Evolutionary conservation across 1,139 yeast species (phyloP), one percentile per base, ranked within the genome.

Genomic region (Candida sp.): DNA sequence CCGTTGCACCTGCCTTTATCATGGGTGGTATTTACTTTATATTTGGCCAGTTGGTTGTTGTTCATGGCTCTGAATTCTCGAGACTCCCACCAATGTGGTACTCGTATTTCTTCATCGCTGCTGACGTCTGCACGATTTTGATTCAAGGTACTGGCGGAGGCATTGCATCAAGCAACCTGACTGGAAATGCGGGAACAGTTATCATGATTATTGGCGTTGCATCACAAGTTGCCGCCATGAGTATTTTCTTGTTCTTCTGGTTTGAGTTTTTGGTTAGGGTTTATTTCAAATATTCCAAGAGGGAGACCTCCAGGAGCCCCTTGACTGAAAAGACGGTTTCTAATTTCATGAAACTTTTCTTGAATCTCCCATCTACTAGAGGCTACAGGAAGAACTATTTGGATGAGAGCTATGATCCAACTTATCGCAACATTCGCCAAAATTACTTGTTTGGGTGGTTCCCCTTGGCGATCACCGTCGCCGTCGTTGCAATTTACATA

Each of bases 71-170:
- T 49, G 67, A 76, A 38, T 85, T 71, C 60, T 83, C 94, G 1
- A 58, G 78, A 1, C 65, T 91, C 51, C 80, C 78, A 55, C 97
- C 97, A 3, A 83, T 88, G 85, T 77, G 80, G 64, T 91, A 90
- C 65, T 80, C 91, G 0, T 81, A 84, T 58, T 71, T 87, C 26
- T 89, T 88, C 62, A 83, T 88, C 40, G 68, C 77, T 3, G 77
- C 83, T 58, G 96, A 91, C 59, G 72, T 88, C 7, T 61, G 86
- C 6, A 83, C 96, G 1, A 75, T 92, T 55, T 68, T 85, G n/a
- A 67, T 91, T 31, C 97, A 92, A 65, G 97, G 90, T 6, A 82
- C 75, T 25, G 97, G 97, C 34, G 91, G 90, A 52, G 97, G 92
- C 54, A 38, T 27, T 43, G 80, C 85, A 59, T 86, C 92, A 1